These are phyloP conservation scores for Ampelocalamus luodianensis DNA, from an alignment of 176 grass and related monocot species.

Conservation along the genomic window DNA sequence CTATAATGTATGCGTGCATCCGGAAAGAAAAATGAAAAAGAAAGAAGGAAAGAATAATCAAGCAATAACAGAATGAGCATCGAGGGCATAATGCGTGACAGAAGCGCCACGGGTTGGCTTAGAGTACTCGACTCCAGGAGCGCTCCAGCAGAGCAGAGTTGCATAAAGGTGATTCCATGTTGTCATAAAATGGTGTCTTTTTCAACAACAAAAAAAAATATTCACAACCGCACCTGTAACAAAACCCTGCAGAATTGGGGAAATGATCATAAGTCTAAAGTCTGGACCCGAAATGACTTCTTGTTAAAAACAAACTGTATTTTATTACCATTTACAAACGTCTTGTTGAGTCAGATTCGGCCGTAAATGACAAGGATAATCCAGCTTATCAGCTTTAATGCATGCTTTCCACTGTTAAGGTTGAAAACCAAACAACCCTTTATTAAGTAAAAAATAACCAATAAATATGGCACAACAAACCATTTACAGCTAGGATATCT, in stretches of 20 bases:
- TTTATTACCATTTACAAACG: not conserved
- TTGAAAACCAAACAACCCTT: not conserved
- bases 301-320: not conserved
- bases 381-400: not conserved
- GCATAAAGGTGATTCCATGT: constrained; percentile 35
- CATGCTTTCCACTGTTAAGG: not conserved
- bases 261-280: not conserved
- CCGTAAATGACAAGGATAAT: not conserved
- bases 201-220: not conserved
- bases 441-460: not conserved
- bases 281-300: not conserved
- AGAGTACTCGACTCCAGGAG: constrained; percentile 28
- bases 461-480: constrained; percentile 1
- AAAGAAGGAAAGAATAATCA: constrained; percentile 7
- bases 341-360: not conserved
- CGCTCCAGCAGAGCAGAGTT: constrained; percentile 17
- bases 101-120: constrained; percentile 32
- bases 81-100: constrained; percentile 25
- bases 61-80: not conserved
- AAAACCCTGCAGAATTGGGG: not conserved
- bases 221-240: not conserved
- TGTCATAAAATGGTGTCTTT: constrained; percentile 1
- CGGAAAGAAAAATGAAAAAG: not conserved
- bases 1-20: not conserved
- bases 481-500: constrained; percentile 48